Conservation (phyloP, 768 basidiomycete species). For the Trichaptum fuscoviolaceum region DNA sequence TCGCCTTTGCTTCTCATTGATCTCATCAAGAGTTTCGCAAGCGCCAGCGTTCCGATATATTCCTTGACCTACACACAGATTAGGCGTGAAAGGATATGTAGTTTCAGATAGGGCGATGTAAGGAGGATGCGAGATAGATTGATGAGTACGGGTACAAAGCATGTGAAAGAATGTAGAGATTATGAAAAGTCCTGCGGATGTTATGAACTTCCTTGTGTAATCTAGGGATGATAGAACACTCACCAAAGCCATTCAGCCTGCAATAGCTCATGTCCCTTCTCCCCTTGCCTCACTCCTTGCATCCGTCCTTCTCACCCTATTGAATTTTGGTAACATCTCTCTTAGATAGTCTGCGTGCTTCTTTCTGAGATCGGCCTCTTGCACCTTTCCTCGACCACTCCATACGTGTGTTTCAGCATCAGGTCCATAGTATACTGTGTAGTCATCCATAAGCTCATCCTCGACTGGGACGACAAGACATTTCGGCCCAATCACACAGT, state of each 20-base stretch:
- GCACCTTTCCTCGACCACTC: constrained; percentile 80
- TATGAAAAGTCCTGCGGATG: not conserved
- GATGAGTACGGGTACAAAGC: not conserved
- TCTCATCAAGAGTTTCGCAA: constrained; percentile 24
- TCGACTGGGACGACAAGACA: constrained; percentile 76
- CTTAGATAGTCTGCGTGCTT: constrained; percentile 91
- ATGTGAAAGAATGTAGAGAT: no score
- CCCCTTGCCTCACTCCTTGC: constrained; percentile 22
- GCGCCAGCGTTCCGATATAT: constrained; percentile 60
- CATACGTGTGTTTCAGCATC: constrained; percentile 63
- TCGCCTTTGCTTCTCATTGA: not conserved
- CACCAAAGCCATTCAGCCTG: not conserved
- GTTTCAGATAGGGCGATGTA: not conserved
- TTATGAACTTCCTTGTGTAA: not conserved
- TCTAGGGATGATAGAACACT: not conserved
- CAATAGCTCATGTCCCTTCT: not conserved
- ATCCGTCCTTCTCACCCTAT: constrained; percentile 60
- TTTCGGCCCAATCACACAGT: constrained; percentile 79
- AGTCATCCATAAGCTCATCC: constrained; percentile 74
- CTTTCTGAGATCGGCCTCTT: constrained; percentile 74
- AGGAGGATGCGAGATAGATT: not conserved
- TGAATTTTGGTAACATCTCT: constrained; percentile 90
- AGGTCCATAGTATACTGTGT: constrained; percentile 80
- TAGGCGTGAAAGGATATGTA: not conserved
- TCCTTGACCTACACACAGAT: constrained; percentile 14